Percentiles rank a stretch among this genome's conserved stretches.
These are phyloP conservation scores for Ceratocystis diversiconidia DNA, from an alignment of 2,329 filamentous ascomycete species.

Conservation along the genomic window DNA sequence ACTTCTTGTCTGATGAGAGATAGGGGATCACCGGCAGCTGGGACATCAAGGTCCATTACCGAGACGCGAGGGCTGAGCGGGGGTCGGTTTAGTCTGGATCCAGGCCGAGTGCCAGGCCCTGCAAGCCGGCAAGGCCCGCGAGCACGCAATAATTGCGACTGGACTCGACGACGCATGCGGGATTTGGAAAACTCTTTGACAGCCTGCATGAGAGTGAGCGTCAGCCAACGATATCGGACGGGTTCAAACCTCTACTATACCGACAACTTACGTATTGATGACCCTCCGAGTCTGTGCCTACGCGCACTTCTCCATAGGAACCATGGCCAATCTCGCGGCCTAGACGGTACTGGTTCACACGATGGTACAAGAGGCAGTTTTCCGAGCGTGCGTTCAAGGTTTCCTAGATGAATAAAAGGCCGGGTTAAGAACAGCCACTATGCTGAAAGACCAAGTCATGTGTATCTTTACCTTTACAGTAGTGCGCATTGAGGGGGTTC, in stretches of 20 bases:
- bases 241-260: neutral
- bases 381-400: slow-evolving; percentile 80
- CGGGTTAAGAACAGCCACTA: neutral
- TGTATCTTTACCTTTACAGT: slow-evolving; percentile 37
- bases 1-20: slow-evolving; percentile 91
- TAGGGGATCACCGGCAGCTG: slow-evolving; percentile 54
- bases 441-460: neutral
- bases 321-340: slow-evolving; percentile 92
- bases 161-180: slow-evolving; percentile 72
- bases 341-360: slow-evolving; percentile 90
- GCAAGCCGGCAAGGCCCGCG: slow-evolving; percentile 32
- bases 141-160: slow-evolving; percentile 66
- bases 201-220: slow-evolving; percentile 41
- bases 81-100: slow-evolving; percentile 14
- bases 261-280: slow-evolving; percentile 65
- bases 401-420: slow-evolving; percentile 41
- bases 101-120: slow-evolving; percentile 21
- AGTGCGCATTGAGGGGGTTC: slow-evolving; percentile 43
- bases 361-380: slow-evolving; percentile 76
- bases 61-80: slow-evolving; percentile 13
- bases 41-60: slow-evolving; percentile 10
- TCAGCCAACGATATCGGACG: neutral
- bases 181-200: slow-evolving; percentile 97
- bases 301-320: slow-evolving; percentile 86
- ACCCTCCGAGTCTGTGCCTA: slow-evolving; percentile 79